Evolutionary conservation across 345 rosid genomes (phyloP).

Genomic region (Eucalyptus rudis): DNA sequence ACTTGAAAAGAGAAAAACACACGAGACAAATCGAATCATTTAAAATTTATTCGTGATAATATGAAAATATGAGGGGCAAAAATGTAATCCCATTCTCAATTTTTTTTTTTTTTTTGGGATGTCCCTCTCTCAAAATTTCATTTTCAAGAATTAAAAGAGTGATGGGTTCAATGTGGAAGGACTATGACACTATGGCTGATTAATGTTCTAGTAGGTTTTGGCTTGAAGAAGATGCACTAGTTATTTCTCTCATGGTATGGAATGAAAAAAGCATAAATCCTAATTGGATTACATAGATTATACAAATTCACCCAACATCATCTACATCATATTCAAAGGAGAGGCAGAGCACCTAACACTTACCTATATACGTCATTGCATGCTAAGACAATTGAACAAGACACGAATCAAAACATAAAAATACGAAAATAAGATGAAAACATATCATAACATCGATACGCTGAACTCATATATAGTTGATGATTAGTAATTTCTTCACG

Average conservation of each 20-base stretch:
- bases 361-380: rapidly evolving
- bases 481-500: neutral
- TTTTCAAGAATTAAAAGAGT: neutral
- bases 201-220: neutral
- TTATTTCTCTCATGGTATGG: neutral
- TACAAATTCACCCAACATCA: neutral
- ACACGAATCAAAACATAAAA: neutral
- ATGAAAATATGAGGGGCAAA: neutral
- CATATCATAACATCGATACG: rapidly evolving
- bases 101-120: no score
- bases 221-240: neutral
- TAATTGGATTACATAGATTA: no score
- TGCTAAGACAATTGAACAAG: no score
- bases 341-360: neutral
- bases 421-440: neutral
- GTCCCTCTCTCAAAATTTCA: neutral
- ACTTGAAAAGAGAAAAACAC: neutral
- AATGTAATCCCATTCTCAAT: neutral
- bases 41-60: neutral
- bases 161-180: neutral
- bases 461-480: neutral
- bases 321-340: neutral
- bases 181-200: neutral
- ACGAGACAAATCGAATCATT: neutral
- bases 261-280: neutral